These are phyloP conservation scores for Metschnikowia kunwiensis DNA, from an alignment of 805 yeast genomes.

Conservation along the genomic window DNA sequence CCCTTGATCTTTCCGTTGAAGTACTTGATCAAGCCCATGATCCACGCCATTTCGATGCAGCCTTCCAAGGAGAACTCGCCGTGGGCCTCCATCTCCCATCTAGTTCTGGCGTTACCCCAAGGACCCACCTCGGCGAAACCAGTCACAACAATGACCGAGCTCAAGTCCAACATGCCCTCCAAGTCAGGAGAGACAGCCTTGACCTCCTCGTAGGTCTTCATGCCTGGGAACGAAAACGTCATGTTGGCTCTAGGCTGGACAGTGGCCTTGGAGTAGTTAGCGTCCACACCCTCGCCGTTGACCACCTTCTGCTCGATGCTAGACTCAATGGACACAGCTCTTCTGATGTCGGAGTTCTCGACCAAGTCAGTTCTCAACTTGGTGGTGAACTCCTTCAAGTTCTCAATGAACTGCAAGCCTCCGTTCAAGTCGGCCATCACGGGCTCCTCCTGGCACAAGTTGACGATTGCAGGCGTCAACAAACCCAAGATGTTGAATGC, in stretches of 20 bases:
- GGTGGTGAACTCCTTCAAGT: conserved; percentile 83
- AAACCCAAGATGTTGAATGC: conserved; percentile 96
- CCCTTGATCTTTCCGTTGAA: conserved; percentile 89
- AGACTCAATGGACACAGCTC: conserved; percentile 92
- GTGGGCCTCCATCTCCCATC: conserved; percentile 98
- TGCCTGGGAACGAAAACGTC: conserved; percentile 87
- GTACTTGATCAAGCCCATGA: conserved; percentile 96
- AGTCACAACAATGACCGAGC: conserved; percentile 88
- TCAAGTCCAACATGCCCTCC: conserved; percentile 89
- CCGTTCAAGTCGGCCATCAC: conserved; percentile 98
- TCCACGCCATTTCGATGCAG: conserved; percentile 99
- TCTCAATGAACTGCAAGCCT: conserved; percentile 91
- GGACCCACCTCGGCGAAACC: conserved; percentile 99
- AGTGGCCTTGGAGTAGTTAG: conserved; percentile 71
- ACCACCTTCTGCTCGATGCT: conserved; percentile 83
- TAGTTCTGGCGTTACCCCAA: conserved; percentile 98
- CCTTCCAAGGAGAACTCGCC: conserved; percentile 98
- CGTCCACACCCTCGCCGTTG: conserved; percentile 84
- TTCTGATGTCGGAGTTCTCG: conserved; percentile 87
- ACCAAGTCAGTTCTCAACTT: conserved; percentile 71
- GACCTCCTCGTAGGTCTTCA: conserved; percentile 73
- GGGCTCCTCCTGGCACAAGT: conserved; percentile 88
- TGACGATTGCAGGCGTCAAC: conserved; percentile 79
- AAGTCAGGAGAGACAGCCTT: conserved; percentile 68
- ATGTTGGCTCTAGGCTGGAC: conserved; percentile 94